Base-by-base conservation (phyloP, 495 filamentous ascomycete genomes). In the Tuber magnatum region DNA sequence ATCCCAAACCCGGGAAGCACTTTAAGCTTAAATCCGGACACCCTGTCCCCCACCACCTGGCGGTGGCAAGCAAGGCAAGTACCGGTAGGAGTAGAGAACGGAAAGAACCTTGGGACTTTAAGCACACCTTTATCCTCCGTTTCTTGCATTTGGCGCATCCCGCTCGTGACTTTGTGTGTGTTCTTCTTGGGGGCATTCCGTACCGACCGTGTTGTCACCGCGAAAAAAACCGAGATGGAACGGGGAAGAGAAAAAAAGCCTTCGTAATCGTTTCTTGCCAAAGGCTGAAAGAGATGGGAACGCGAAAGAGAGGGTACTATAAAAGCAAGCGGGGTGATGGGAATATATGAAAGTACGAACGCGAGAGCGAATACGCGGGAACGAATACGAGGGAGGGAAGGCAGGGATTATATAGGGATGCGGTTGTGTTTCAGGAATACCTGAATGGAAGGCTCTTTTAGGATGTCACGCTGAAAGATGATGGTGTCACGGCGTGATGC, bases 111-210 rank as follows among this genome's bases (percentile, higher is more conserved):
- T 20, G 32, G 56, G 28, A 35, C 5, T 65, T 35, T 20, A 35
- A 20, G 35, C 68, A 32, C 84, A 88, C 88, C 86, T 90, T 90
- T 71, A 90, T 89, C 83, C 90, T 90, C 68, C 89, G 85, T 70
- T 83, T 82, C 83, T 90, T 91, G 84, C 89, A 91, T 56, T 88
- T 84, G 74, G 85, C 83, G 76, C 89, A 91, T 39, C 89, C 89
- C 56, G 87, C 85, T 73, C 88, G 84, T 68, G 87, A 88, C 84
- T 91, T 91, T 78, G 89, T 90, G 80, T 91, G 89, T 41, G 87
- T 88, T 82, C 88, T 86, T 80, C 89, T 84, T 12, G 89, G 87
- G 61, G 89, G 86, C 87, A 88, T 88, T 65, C 70, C 41, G 6
- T 16, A n/a, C 44, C 35, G 16, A 24, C 32, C 24, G 41, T 71